A percentile compares a stretch with the other conserved stretches of the same genome.
Evolutionary conservation across 495 filamentous ascomycete species (phyloP).

Genomic region (Astrothelium subdiscretum): DNA sequence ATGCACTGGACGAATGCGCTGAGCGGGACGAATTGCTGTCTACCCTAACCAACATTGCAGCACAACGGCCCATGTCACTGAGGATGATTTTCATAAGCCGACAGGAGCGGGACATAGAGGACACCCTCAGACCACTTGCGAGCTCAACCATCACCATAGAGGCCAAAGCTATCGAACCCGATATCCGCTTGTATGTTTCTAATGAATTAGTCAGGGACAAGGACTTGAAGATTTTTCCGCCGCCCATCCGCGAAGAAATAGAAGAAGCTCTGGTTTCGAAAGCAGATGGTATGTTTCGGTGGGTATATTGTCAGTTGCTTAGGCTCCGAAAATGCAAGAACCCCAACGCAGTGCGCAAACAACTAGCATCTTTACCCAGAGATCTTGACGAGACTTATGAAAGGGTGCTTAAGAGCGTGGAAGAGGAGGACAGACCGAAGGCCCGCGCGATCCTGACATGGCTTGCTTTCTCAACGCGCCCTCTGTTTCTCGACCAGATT

Average conservation of each 20-base stretch:
- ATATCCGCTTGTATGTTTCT: constrained; percentile 14
- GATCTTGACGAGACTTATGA: not conserved
- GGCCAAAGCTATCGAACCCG: constrained; percentile 8
- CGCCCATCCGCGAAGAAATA: not conserved
- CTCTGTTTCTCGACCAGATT: not conserved
- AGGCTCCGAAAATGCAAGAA: not conserved
- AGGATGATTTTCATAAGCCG: constrained; percentile 17
- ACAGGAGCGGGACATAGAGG: constrained; percentile 15
- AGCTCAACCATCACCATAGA: constrained; percentile 10
- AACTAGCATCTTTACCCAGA: not conserved
- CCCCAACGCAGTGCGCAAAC: not conserved
- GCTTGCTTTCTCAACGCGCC: not conserved
- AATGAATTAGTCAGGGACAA: constrained; percentile 2
- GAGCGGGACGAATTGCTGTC: constrained; percentile 9
- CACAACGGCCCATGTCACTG: constrained; percentile 4
- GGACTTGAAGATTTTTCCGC: not conserved
- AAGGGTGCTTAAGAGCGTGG: not conserved
- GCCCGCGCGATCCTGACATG: not conserved
- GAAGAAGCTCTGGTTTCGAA: not conserved
- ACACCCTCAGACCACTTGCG: not conserved
- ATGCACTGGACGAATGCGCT: constrained; percentile 18
- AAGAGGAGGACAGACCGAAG: not conserved
- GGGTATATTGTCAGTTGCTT: not conserved
- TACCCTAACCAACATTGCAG: constrained; percentile 1
- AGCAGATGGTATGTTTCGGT: not conserved